Evolutionary conservation across 2,329 filamentous ascomycete genomes (phyloP).

Genomic region (Hypoxylon sp.): DNA sequence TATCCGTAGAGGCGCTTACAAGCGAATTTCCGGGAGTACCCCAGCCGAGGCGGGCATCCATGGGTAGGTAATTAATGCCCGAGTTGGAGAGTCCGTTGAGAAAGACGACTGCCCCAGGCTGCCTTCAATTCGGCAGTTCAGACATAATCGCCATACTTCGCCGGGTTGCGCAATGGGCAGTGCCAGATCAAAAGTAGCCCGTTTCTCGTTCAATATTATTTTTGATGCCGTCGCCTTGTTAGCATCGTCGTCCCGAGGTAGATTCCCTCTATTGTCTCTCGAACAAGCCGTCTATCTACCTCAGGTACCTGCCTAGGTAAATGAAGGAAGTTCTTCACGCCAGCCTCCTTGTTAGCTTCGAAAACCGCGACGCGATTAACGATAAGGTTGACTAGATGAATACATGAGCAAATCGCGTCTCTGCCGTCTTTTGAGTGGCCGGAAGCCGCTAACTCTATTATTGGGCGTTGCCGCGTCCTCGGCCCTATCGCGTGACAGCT

Average conservation of each 20-base stretch:
- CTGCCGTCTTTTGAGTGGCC: constrained; percentile 13
- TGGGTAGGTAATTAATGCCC: not conserved
- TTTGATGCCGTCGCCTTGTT: not conserved
- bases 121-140: no score
- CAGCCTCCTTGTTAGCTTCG: no score
- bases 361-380: not conserved
- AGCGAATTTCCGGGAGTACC: not conserved
- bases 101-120: no score
- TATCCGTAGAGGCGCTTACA: no score
- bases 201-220: not conserved
- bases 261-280: not conserved
- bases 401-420: constrained; percentile 10
- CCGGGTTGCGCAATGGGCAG: no score
- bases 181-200: no score
- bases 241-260: not conserved
- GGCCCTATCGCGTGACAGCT: constrained; percentile 19
- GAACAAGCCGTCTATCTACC: no score
- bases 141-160: no score
- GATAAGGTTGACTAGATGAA: not conserved
- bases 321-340: no score
- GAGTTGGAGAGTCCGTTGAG: no score
- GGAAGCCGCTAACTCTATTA: not conserved
- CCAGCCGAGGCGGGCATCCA: no score
- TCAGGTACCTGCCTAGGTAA: not conserved
- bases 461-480: not conserved